These are phyloP conservation scores for Huntiella decipiens DNA, from an alignment of 2,329 filamentous ascomycete genomes.

Conservation along the genomic window DNA sequence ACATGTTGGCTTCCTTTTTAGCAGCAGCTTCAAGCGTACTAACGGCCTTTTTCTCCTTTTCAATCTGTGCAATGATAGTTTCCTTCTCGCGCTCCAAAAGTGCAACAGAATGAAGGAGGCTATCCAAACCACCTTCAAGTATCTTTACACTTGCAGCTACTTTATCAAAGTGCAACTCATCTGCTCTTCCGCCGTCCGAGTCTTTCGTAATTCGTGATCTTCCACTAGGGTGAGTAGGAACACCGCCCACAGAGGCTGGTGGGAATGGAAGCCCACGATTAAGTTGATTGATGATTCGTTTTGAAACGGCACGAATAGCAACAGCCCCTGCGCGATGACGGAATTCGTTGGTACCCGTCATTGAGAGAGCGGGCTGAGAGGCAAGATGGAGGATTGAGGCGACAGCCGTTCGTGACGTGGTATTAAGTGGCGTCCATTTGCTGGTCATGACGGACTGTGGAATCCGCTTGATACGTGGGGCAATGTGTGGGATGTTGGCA, in stretches of 20 bases:
- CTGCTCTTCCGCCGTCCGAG: slow-evolving; percentile 27
- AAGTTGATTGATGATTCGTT: slow-evolving; percentile 38
- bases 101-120: slow-evolving; percentile 41
- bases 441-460: slow-evolving; percentile 43
- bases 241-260: slow-evolving; percentile 21
- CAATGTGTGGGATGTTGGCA: slow-evolving; percentile 24
- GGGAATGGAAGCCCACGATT: slow-evolving; percentile 47
- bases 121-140: slow-evolving; percentile 40
- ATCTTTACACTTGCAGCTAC: slow-evolving; percentile 38
- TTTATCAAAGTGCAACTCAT: slow-evolving; percentile 47
- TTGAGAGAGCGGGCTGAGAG: slow-evolving; percentile 41
- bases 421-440: slow-evolving; percentile 44
- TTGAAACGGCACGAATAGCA: slow-evolving; percentile 35
- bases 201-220: slow-evolving; percentile 15
- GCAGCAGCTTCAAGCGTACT: slow-evolving; percentile 35
- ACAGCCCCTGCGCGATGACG: slow-evolving; percentile 34
- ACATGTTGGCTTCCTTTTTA: slow-evolving; percentile 30
- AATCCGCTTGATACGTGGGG: slow-evolving; percentile 31
- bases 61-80: slow-evolving; percentile 35
- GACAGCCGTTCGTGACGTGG: slow-evolving; percentile 35
- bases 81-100: slow-evolving; percentile 39
- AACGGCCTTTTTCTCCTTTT: slow-evolving; percentile 33
- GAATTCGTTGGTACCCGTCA: slow-evolving; percentile 28
- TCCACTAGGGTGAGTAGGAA: slow-evolving; percentile 7
- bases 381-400: slow-evolving; percentile 36